Evolutionary conservation across 116 monocot genomes (phyloP), one percentile per base, ranked within the genome.

Genomic region (Phalaenopsis hybrid): DNA sequence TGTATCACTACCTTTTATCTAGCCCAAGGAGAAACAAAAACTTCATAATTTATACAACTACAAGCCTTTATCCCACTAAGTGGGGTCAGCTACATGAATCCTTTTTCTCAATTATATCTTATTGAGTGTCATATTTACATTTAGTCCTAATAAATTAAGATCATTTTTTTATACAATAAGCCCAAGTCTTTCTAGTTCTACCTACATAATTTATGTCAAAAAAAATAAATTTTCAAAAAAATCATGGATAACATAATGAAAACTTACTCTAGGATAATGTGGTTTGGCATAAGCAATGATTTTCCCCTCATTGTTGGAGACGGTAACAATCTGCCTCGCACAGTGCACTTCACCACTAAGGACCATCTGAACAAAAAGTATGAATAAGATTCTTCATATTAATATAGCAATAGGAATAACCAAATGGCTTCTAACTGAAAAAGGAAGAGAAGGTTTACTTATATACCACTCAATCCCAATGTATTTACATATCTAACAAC

Each of bases 1-100:
- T 57, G 90, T 88, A 86, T 95, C 99, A 83, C 93, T 90, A 76
- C 92, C 88, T 85, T 86, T 99, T 79, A 86, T 78, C 99, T 99
- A 84, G 41, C 81, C 25, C 21, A 88, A 77, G 23, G 6, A 74
- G 20, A 81, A 18, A 70, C 44, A 74, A 55, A 83, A 57, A 17
- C 44, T n/a, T 79, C 44, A 79, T 43, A 67, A 45, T 37, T 37
- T 37, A 37, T 37, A 37, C 37, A 37, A 37, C 37, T 1, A 37
- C 37, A 37, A 37, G 2, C 37, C 1, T 37, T 37, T 37, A 37
- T 37, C 37, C 37, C 37, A 37, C 37, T 37, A 37, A 37, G 37
- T 37, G 37, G 37, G 37, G 37, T 37, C 37, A 2, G 37, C 37
- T 37, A 37, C 37, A 37, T 0, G 37, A 37, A 37, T 37, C 37